These are phyloP conservation scores for Botrytis hyacinthi DNA, from an alignment of 2,329 filamentous ascomycete genomes.

Conservation along the genomic window DNA sequence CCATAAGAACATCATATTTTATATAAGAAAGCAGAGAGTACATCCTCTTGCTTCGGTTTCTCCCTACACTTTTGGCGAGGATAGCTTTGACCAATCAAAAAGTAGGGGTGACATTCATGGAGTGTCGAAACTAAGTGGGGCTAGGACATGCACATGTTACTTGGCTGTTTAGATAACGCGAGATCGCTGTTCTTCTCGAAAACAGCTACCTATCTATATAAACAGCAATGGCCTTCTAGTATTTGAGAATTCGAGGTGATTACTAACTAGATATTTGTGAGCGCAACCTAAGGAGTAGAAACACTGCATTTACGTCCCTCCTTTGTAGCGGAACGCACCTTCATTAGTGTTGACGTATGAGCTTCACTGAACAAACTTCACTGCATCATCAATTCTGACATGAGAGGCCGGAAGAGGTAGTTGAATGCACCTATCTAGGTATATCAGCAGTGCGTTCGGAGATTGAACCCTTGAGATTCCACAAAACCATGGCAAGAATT, in stretches of 20 bases:
- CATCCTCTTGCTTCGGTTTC: not conserved
- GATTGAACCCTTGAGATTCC: not conserved
- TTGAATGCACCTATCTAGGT: not conserved
- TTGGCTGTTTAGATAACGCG: not conserved
- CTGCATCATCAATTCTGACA: not conserved
- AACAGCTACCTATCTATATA: not conserved
- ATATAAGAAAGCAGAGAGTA: not conserved
- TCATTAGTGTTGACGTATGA: not conserved
- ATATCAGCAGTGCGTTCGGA: not conserved
- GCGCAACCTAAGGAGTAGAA: not conserved
- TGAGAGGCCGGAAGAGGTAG: not conserved
- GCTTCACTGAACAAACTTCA: not conserved
- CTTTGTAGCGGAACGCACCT: not conserved
- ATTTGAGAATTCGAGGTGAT: not conserved
- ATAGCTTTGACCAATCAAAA: not conserved
- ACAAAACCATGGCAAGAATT: not conserved
- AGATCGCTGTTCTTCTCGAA: not conserved
- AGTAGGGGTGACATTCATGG: conserved; percentile 4
- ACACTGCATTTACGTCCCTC: not conserved
- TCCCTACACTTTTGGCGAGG: conserved; percentile 10
- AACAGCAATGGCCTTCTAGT: not conserved
- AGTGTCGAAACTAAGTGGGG: not conserved
- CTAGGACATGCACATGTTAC: not conserved
- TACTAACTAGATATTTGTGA: not conserved
- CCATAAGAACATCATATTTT: not conserved